Conservation (phyloP, 371 early-diverging fungal genomes). For the Lichtheimia ramosa region DNA sequence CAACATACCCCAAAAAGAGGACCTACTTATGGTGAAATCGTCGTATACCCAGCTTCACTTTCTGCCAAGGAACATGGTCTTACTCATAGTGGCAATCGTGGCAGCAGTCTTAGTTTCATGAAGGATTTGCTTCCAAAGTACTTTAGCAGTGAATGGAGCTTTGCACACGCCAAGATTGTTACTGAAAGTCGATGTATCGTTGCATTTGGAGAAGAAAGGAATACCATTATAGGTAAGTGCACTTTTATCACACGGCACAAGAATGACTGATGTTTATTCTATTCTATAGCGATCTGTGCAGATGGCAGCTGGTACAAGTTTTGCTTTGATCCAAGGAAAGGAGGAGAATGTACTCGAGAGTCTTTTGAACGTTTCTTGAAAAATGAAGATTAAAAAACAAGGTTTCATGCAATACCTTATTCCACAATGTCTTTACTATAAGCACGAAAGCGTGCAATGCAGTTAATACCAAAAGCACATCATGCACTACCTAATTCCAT, state of each 20-base stretch:
- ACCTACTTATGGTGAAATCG: conserved; percentile 61
- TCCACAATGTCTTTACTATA: no score
- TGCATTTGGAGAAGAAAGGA: conserved; percentile 75
- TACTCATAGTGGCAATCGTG: conserved; percentile 45
- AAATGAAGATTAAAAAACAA: conserved; percentile 12
- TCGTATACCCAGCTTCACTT: conserved; percentile 24
- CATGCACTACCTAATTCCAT: no score
- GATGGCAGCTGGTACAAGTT: conserved; percentile 88
- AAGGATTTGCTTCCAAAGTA: conserved; percentile 91
- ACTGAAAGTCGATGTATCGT: conserved; percentile 79
- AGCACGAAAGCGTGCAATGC: no score
- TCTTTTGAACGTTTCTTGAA: conserved; percentile 64
- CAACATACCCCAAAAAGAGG: conserved; percentile 39
- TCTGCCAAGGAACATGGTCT: conserved; percentile 34
- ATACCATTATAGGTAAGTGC: conserved; percentile 68
- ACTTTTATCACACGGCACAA: neutral
- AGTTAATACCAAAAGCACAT: no score
- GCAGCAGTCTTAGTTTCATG: conserved; percentile 78
- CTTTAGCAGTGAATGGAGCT: conserved; percentile 93
- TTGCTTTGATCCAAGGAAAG: conserved; percentile 78
- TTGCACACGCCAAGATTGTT: conserved; percentile 84
- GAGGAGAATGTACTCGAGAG: conserved; percentile 75
- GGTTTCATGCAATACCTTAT: no score
- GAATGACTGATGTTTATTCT: no score
- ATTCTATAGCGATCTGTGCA: conserved; percentile 68